A percentile compares a stretch with the other conserved stretches of the same genome.
Evolutionary conservation across 1,284 basidiomycete species (phyloP).

Genomic region (Cryptococcus sp.): DNA sequence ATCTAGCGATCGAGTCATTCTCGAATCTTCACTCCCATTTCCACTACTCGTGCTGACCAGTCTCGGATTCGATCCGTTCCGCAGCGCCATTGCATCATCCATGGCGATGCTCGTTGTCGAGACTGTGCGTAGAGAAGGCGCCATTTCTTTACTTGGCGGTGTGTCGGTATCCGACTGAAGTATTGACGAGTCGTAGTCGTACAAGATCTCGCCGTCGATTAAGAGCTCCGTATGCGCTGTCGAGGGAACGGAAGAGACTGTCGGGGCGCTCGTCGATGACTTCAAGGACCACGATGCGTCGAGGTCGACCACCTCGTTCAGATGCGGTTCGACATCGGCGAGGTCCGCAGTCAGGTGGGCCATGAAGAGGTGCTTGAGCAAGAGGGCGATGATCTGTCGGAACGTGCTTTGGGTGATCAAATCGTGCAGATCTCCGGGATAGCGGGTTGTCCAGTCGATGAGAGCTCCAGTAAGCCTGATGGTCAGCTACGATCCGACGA

Average conservation of each 20-base stretch:
- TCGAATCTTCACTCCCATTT: not conserved
- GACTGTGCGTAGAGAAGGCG: not conserved
- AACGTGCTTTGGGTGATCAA: conserved; percentile 21
- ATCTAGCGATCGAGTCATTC: conserved; percentile 1
- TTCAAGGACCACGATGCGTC: conserved; percentile 39
- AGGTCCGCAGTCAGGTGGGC: conserved; percentile 41
- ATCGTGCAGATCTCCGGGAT: conserved; percentile 41
- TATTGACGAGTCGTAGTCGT: conserved; percentile 19
- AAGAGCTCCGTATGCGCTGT: conserved; percentile 8
- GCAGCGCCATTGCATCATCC: not conserved
- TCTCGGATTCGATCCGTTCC: not conserved
- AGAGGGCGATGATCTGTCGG: conserved; percentile 26
- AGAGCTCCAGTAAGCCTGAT: conserved; percentile 38
- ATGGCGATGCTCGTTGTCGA: conserved; percentile 8
- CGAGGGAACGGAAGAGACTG: not conserved
- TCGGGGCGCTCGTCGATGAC: not conserved
- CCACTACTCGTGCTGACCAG: not conserved
- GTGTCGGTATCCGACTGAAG: conserved; percentile 5
- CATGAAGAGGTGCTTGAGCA: conserved; percentile 37
- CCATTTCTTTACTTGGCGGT: not conserved
- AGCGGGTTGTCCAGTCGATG: conserved; percentile 37
- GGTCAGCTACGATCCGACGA: not conserved
- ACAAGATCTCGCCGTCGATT: conserved; percentile 17
- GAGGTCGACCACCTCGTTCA: conserved; percentile 26
- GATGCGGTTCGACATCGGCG: conserved; percentile 23